These are phyloP conservation scores for Raddia distichophylla DNA, from an alignment of 176 grass and related monocot genomes.

Conservation along the genomic window DNA sequence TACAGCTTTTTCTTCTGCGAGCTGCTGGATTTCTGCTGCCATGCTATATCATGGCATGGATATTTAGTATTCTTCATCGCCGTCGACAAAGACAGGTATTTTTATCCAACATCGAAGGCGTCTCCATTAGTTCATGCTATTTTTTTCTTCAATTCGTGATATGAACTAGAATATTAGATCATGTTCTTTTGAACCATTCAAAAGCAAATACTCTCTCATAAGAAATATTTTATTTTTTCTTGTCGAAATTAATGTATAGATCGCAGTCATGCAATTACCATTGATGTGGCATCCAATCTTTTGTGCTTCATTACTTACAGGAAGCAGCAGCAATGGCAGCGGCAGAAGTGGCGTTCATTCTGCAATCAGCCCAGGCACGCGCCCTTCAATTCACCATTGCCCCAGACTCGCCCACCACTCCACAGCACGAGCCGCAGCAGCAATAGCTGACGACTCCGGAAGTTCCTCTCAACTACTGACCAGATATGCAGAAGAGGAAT, in stretches of 20 bases:
- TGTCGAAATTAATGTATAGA: background rate
- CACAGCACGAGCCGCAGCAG: constrained; percentile 65
- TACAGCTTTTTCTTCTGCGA: constrained; percentile 83
- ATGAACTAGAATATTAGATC: background rate
- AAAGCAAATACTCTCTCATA: constrained; percentile 13
- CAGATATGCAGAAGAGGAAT: background rate
- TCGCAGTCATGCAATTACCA: background rate
- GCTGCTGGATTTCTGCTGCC: constrained; percentile 92
- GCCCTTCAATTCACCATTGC: constrained; percentile 76
- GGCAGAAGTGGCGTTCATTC: constrained; percentile 89
- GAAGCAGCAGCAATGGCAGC: constrained; percentile 74
- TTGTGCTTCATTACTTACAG: constrained; percentile 39
- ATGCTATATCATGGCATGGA: constrained; percentile 94
- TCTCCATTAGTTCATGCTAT: background rate
- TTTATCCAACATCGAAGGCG: background rate
- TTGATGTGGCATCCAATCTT: background rate
- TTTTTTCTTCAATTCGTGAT: background rate
- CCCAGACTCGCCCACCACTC: constrained; percentile 85
- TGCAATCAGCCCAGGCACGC: constrained; percentile 57
- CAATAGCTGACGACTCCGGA: constrained; percentile 41
- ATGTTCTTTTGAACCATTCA: constrained; percentile 10
- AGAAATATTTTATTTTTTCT: background rate
- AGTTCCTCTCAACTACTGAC: constrained; percentile 31
- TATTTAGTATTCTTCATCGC: constrained; percentile 79
- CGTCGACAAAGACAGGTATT: constrained; percentile 82